phyloP scores from a whole-genome alignment of 441 rosid species.

The Aquilaria agallochum region DNA sequence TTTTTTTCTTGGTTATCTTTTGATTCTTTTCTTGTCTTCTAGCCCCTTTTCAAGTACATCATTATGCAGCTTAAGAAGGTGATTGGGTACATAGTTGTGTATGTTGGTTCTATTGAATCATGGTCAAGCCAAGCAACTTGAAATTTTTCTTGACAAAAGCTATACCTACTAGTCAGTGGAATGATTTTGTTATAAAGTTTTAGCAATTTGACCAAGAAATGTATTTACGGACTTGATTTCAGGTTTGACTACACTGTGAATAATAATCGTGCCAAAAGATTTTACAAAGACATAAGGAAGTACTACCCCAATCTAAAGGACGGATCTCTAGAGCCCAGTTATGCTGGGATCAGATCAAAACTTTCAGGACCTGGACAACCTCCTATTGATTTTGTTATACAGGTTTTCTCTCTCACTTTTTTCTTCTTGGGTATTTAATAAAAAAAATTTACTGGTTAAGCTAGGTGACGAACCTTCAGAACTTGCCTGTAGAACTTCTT shows the following conservation, averaged over 20 bases:
- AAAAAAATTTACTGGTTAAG: not conserved
- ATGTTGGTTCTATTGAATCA: no score
- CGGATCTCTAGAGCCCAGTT: conserved; percentile 69
- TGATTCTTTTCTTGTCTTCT: no score
- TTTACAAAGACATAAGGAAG: conserved; percentile 73
- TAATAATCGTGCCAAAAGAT: conserved; percentile 42
- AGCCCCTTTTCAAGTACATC: no score
- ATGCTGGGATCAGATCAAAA: conserved; percentile 89
- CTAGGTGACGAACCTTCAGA: not conserved
- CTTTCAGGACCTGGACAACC: conserved; percentile 69
- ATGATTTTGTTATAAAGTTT: no score
- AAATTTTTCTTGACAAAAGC: no score
- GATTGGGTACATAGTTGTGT: no score
- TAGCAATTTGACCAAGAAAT: no score
- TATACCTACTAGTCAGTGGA: no score
- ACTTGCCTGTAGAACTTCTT: not conserved
- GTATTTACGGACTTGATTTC: conserved; percentile 13
- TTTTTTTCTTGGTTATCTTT: conserved; percentile 3
- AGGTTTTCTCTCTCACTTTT: conserved; percentile 34
- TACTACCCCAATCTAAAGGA: conserved; percentile 70
- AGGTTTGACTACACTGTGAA: conserved; percentile 74
- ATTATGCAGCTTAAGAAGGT: no score
- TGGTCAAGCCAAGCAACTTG: no score
- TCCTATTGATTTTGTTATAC: conserved; percentile 66
- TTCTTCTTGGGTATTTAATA: not conserved